Percentiles rank a stretch among this genome's conserved stretches.
These are phyloP conservation scores for Camellia japonica DNA, from an alignment of 148 eudicot genomes.

Conservation along the genomic window DNA sequence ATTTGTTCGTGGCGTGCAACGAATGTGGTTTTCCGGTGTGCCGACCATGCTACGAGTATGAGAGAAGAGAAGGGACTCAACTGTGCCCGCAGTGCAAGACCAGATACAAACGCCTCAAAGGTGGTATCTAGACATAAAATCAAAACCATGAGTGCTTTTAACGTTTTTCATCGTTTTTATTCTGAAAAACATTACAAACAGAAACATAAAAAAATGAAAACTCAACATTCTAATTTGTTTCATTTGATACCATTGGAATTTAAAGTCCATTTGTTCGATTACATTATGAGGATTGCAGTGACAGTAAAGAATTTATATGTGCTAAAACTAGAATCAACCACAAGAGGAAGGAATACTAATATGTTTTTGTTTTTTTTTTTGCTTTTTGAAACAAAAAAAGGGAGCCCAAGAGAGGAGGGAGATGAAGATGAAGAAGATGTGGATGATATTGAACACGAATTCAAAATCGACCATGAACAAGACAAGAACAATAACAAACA, in stretches of 20 bases:
- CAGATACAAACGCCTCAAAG: slow-evolving; percentile 94
- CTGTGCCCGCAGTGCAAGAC: slow-evolving; percentile 96
- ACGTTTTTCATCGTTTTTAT: too few relatives aligned
- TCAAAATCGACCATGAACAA: slow-evolving; percentile 58
- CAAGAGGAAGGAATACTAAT: too few relatives aligned
- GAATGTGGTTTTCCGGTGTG: slow-evolving; percentile 99
- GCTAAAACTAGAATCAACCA: neutral
- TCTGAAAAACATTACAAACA: too few relatives aligned
- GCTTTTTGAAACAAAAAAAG: slow-evolving; percentile 26
- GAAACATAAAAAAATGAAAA: too few relatives aligned
- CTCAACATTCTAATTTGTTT: too few relatives aligned
- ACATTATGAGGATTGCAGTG: neutral
- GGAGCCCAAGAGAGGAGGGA: slow-evolving; percentile 98
- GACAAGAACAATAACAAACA: slow-evolving; percentile 72
- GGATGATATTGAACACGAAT: slow-evolving; percentile 92
- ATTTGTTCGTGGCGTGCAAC: slow-evolving; percentile 91
- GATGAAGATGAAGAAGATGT: slow-evolving; percentile 96
- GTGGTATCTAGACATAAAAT: slow-evolving; percentile 17
- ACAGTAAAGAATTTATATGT: neutral
- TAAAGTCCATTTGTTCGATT: too few relatives aligned
- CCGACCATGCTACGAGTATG: slow-evolving; percentile 95
- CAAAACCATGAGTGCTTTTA: too few relatives aligned
- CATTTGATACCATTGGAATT: too few relatives aligned
- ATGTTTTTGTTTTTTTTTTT: neutral
- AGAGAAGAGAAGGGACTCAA: slow-evolving; percentile 91